Evolutionary conservation across 345 rosid genomes (phyloP).

Genomic region (Citrus glauca): DNA sequence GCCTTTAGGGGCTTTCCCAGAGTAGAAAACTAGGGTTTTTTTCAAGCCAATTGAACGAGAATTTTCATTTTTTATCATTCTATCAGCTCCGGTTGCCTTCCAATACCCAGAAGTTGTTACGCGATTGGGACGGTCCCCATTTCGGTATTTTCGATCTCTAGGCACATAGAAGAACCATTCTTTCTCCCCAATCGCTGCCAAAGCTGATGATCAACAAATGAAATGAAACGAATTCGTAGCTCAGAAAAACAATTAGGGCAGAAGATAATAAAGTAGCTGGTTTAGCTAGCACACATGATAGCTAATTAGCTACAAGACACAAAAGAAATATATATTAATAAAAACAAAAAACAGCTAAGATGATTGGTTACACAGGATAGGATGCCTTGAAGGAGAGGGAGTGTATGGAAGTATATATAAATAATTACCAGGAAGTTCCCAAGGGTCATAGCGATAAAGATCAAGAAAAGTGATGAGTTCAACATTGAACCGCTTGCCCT

Average conservation of each 20-base stretch:
- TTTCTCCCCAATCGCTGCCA: slow-evolving; percentile 99
- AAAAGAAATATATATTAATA: not conserved
- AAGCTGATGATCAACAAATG: slow-evolving; percentile 34
- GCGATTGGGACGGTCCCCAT: slow-evolving; percentile 95
- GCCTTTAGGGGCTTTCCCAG: slow-evolving; percentile 98
- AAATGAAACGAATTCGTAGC: not conserved
- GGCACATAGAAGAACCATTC: slow-evolving; percentile 99
- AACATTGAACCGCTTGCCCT: slow-evolving; percentile 97
- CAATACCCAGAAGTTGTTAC: slow-evolving; percentile 97
- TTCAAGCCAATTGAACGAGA: slow-evolving; percentile 80
- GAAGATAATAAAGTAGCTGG: not conserved
- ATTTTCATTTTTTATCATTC: slow-evolving; percentile 82
- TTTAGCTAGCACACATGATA: not conserved
- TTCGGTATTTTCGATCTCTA: slow-evolving; percentile 86
- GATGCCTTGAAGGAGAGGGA: slow-evolving; percentile 8
- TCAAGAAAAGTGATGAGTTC: slow-evolving; percentile 99
- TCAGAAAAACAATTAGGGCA: no score
- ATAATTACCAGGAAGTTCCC: slow-evolving; percentile 98
- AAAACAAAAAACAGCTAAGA: not conserved
- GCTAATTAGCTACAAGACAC: no score
- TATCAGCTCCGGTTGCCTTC: slow-evolving; percentile 99
- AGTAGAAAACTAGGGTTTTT: slow-evolving; percentile 99
- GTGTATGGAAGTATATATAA: not conserved
- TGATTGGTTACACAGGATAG: not conserved
- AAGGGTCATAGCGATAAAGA: slow-evolving; percentile 99